These are phyloP conservation scores for Cryphonectria nitschkei DNA, from an alignment of 2,329 filamentous ascomycete species.

Conservation along the genomic window DNA sequence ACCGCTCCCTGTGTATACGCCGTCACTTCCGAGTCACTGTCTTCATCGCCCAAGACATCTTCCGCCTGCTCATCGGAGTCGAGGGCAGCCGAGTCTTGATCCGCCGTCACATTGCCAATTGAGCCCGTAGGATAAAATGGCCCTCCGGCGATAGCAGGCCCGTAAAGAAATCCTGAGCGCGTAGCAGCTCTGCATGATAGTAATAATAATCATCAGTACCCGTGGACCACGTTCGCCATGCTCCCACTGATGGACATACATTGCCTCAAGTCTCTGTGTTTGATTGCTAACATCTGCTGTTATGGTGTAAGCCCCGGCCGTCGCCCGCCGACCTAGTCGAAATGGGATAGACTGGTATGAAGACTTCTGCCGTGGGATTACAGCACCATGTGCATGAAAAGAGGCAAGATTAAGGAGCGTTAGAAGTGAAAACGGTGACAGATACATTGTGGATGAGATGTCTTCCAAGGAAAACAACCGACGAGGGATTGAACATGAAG, in stretches of 20 bases:
- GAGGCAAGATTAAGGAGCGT: not conserved
- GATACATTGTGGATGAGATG: not conserved
- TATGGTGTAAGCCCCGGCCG: not conserved
- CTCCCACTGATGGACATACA: not conserved
- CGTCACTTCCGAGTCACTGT: constrained; percentile 4
- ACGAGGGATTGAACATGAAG: not conserved
- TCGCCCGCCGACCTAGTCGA: not conserved
- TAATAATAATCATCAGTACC: not conserved
- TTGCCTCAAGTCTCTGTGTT: not conserved
- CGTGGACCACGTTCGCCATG: not conserved
- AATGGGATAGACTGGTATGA: not conserved
- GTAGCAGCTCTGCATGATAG: constrained; percentile 6
- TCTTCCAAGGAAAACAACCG: not conserved
- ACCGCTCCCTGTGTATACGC: constrained; percentile 18
- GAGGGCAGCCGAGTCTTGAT: constrained; percentile 24
- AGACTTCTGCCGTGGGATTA: not conserved
- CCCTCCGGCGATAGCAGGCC: constrained; percentile 28
- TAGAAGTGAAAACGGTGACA: not conserved
- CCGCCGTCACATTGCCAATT: constrained; percentile 25
- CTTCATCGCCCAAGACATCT: constrained; percentile 5
- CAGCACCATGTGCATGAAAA: not conserved
- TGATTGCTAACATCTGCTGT: not conserved
- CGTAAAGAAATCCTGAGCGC: constrained; percentile 22
- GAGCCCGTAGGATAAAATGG: constrained; percentile 27
- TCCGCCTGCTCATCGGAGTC: constrained; percentile 19